Evolutionary conservation across 768 basidiomycete genomes (phyloP).

Genomic region (Xerocomellus chrysenteron): DNA sequence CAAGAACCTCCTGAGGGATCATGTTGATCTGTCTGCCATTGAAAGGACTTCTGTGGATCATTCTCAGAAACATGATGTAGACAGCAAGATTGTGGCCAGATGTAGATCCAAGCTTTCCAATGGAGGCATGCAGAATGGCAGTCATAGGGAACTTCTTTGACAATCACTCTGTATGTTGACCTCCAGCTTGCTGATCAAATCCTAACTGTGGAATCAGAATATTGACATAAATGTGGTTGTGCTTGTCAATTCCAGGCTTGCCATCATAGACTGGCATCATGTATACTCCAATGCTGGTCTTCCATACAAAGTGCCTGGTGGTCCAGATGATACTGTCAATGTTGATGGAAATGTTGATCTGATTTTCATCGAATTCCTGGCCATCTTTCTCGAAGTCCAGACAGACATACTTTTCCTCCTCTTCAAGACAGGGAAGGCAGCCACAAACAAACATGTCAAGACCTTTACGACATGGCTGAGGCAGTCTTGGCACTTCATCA

Average conservation of each 20-base stretch:
- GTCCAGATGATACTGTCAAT: slow-evolving; percentile 6
- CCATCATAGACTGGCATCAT: not conserved
- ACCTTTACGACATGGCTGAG: not conserved
- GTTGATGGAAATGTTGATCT: not conserved
- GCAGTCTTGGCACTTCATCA: too few relatives aligned
- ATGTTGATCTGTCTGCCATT: not conserved
- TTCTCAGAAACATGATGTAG: slow-evolving; percentile 8
- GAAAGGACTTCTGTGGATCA: slow-evolving; percentile 1
- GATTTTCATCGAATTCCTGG: not conserved
- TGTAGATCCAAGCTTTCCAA: not conserved
- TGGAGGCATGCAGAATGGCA: slow-evolving; percentile 2
- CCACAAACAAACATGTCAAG: not conserved
- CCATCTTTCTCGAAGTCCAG: not conserved
- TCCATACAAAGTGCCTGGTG: not conserved
- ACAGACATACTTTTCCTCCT: not conserved
- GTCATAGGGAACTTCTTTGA: slow-evolving; percentile 5
- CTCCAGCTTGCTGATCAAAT: not conserved
- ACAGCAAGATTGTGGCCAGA: not conserved
- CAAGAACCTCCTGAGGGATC: slow-evolving; percentile 3
- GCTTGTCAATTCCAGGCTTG: not conserved
- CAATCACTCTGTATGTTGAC: not conserved
- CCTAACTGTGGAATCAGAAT: slow-evolving; percentile 9
- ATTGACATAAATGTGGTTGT: slow-evolving; percentile 17
- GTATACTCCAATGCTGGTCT: not conserved
- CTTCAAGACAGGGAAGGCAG: not conserved